These are phyloP conservation scores for Mycena albidolilacea DNA, from an alignment of 768 basidiomycete genomes.

Conservation along the genomic window DNA sequence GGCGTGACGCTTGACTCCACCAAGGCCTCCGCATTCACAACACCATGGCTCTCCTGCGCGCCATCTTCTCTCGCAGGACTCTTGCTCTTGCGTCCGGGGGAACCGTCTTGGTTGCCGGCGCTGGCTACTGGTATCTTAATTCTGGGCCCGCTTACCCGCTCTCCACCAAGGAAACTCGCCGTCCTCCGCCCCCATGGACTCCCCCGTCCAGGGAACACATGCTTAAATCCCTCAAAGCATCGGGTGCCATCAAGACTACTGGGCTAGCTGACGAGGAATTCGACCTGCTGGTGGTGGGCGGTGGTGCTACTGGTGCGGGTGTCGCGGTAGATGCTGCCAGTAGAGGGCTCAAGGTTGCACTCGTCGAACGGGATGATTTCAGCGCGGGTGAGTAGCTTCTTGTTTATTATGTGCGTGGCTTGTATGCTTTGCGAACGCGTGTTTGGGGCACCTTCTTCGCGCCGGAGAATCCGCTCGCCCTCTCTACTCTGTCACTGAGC, in stretches of 20 bases:
- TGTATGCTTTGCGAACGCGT: no score
- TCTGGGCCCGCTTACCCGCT: constrained; percentile 79
- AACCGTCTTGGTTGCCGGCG: constrained; percentile 66
- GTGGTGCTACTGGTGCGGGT: constrained; percentile 96
- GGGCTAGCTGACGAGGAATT: constrained; percentile 67
- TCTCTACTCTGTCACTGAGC: no score
- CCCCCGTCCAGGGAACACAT: constrained; percentile 80
- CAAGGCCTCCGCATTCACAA: not conserved
- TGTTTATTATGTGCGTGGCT: not conserved
- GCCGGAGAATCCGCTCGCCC: no score
- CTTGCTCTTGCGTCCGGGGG: constrained; percentile 69
- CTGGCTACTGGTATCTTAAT: constrained; percentile 80
- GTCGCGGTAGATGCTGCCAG: constrained; percentile 97
- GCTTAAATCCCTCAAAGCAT: constrained; percentile 69
- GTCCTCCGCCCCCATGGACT: constrained; percentile 85
- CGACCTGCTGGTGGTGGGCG: constrained; percentile 90
- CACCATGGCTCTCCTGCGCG: constrained; percentile 53
- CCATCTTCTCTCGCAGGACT: constrained; percentile 69
- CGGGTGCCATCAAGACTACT: constrained; percentile 47
- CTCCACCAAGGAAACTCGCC: constrained; percentile 75
- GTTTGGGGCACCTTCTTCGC: no score
- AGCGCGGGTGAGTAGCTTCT: constrained; percentile 73
- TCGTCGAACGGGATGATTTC: constrained; percentile 96
- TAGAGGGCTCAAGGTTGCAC: constrained; percentile 90
- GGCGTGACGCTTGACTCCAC: constrained; percentile 1